phyloP scores from a whole-genome alignment of 2,329 filamentous ascomycete genomes.

The Fusarium virguliforme region DNA sequence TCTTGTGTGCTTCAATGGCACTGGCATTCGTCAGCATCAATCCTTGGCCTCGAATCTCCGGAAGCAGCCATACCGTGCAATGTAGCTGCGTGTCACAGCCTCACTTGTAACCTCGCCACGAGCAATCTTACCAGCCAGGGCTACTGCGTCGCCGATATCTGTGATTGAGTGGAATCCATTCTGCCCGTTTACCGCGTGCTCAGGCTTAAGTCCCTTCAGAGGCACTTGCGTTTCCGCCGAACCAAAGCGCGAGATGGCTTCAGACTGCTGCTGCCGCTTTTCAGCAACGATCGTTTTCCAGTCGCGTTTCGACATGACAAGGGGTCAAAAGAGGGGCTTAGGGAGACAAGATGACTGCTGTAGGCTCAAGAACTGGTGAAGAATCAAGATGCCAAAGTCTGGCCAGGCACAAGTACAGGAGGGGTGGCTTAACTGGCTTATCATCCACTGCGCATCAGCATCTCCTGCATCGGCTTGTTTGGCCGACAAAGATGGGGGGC shows the following conservation, averaged over 20 bases:
- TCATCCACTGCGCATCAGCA: background rate
- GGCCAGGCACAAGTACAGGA: background rate
- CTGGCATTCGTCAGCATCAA: slow-evolving; percentile 12
- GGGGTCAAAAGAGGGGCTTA: background rate
- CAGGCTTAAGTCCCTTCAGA: background rate
- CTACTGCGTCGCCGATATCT: slow-evolving; percentile 5
- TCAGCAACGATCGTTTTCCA: slow-evolving; percentile 22
- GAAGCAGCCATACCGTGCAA: slow-evolving; percentile 18
- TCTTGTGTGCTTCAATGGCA: slow-evolving; percentile 29
- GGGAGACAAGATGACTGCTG: background rate
- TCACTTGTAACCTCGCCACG: background rate
- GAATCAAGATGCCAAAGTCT: background rate
- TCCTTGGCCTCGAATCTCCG: rapidly evolving
- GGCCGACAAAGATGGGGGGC: background rate
- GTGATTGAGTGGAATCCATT: slow-evolving; percentile 6
- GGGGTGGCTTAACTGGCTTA: background rate
- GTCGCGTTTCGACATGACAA: slow-evolving; percentile 3
- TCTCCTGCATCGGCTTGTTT: background rate
- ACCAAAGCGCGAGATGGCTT: slow-evolving; percentile 17
- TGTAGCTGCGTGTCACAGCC: slow-evolving; percentile 23
- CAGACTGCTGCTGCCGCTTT: slow-evolving; percentile 21
- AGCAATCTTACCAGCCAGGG: background rate
- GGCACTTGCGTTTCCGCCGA: background rate
- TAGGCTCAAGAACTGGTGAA: background rate
- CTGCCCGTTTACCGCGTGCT: background rate